Evolutionary conservation across 495 filamentous ascomycete genomes (phyloP), one percentile per base, ranked within the genome.

Genomic region (Entonaema liquescens): DNA sequence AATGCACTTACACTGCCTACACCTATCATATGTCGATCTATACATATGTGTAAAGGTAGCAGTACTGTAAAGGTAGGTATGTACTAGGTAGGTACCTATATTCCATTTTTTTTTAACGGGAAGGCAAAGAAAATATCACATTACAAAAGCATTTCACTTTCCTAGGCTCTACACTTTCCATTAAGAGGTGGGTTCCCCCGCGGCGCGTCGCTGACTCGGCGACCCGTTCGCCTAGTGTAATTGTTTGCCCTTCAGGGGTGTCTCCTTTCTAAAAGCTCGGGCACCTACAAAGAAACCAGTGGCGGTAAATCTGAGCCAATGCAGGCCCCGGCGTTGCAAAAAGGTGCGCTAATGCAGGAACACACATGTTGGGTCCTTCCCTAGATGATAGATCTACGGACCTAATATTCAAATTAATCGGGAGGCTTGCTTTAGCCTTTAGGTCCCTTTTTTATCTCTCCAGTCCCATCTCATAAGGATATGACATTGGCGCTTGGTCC

Each of bases 311-410:
- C 56, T 57, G 44, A 31, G 42, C 69, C 59, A 72, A 72, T 60
- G 54, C 47, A 60, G 29, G 33, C 59, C 59, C 69, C 25, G 55
- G 64, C 42, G 42, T 47, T 47, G 42, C 17, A 47, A 61, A 69
- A 40, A 55, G 21, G 26, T 26, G 50, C 65, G 53, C 70, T 73
- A 73, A 73, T 73, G 70, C 70, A 73, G 70, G 70, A 73, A 73
- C 70, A 69, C 70, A 69, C 60, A 56, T 59, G 44, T 59, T 59
- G 44, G 28, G 38, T 44, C 21, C 61, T 59, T 59, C 53, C 59
- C 35, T 55, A 33, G 31, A 52, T 42, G 23, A 52, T 5, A 12
- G 15, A 25, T 52, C 44, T 49, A 28, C 23, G 21, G 60, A 47
- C 31, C 29, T 35, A 23, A 57, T 35, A 23, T 35, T 28, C 54